These are phyloP conservation scores for Chlamydomonas incerta DNA, from an alignment of 139 green algal genomes.

Conservation along the genomic window DNA sequence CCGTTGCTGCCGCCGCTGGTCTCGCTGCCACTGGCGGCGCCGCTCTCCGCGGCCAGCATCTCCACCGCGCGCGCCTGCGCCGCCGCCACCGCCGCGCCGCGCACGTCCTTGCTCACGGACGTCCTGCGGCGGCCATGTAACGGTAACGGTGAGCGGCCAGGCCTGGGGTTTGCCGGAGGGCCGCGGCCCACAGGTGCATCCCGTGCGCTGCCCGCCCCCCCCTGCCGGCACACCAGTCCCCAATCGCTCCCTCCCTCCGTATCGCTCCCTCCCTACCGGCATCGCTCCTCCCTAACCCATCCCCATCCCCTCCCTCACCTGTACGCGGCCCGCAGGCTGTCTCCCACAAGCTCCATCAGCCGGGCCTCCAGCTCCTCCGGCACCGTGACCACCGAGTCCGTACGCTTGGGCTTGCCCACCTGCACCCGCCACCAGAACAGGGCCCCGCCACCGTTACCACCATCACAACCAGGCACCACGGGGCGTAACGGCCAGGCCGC, in stretches of 20 bases:
- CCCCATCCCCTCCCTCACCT: slow-evolving; percentile 36
- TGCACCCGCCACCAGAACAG: too few relatives aligned
- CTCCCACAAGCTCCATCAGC: slow-evolving; percentile 60
- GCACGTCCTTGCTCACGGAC: slow-evolving; percentile 66
- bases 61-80: slow-evolving; percentile 44
- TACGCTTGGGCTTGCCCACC: slow-evolving; percentile 83
- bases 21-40: not conserved
- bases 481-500: too few relatives aligned
- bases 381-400: slow-evolving; percentile 59
- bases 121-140: slow-evolving; percentile 5
- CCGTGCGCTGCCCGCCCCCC: too few relatives aligned
- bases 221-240: too few relatives aligned
- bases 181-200: too few relatives aligned
- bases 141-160: too few relatives aligned
- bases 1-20: not conserved
- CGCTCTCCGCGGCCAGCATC: slow-evolving; percentile 38
- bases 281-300: too few relatives aligned
- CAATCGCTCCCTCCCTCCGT: too few relatives aligned
- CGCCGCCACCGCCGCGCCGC: slow-evolving; percentile 35
- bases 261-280: too few relatives aligned
- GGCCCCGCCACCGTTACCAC: too few relatives aligned
- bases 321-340: slow-evolving; percentile 56
- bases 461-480: too few relatives aligned
- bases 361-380: slow-evolving; percentile 69
- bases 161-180: too few relatives aligned